A percentile compares a stretch with the other conserved stretches of the same genome.
phyloP scores from a whole-genome alignment of 768 basidiomycete genomes.

The Psilocybe cubensis region DNA sequence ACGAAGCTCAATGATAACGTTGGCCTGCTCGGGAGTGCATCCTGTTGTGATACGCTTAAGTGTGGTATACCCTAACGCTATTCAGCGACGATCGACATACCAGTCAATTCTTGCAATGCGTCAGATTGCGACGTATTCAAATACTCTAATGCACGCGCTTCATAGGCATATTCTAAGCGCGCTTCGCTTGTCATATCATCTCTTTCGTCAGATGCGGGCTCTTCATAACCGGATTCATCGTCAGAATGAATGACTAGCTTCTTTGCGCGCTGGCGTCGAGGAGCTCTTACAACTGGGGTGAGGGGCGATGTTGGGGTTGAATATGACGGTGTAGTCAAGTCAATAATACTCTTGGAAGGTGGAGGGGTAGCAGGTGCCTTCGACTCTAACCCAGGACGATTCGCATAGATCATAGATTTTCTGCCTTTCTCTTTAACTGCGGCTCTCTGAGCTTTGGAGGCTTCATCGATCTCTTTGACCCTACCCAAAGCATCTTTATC shows the following conservation, averaged over 20 bases:
- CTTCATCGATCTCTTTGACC: slow-evolving; percentile 75
- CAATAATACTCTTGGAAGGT: slow-evolving; percentile 40
- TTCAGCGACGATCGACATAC: too few species aligned
- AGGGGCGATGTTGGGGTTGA: slow-evolving; percentile 35
- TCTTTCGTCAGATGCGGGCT: slow-evolving; percentile 41
- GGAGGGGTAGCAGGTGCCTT: slow-evolving; percentile 43
- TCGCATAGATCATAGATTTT: slow-evolving; percentile 83
- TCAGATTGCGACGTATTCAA: slow-evolving; percentile 67
- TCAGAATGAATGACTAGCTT: slow-evolving; percentile 71
- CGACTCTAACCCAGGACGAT: slow-evolving; percentile 55
- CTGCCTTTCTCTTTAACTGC: slow-evolving; percentile 77
- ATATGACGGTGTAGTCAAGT: slow-evolving; percentile 37
- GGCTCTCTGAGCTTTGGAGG: slow-evolving; percentile 65
- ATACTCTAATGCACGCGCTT: slow-evolving; percentile 62
- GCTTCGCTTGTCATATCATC: slow-evolving; percentile 28
- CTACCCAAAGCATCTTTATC: slow-evolving; percentile 53
- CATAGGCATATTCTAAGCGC: slow-evolving; percentile 41
- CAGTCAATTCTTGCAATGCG: slow-evolving; percentile 75
- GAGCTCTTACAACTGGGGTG: slow-evolving; percentile 41
- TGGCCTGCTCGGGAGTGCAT: slow-evolving; percentile 81
- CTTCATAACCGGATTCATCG: slow-evolving; percentile 57
- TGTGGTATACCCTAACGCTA: too few species aligned
- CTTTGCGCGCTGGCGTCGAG: slow-evolving; percentile 56
- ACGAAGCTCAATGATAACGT: slow-evolving; percentile 74
- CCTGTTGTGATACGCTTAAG: slow-evolving; percentile 42